phyloP scores from a whole-genome alignment of 306 rosid genomes.

The Lupinus albus region DNA sequence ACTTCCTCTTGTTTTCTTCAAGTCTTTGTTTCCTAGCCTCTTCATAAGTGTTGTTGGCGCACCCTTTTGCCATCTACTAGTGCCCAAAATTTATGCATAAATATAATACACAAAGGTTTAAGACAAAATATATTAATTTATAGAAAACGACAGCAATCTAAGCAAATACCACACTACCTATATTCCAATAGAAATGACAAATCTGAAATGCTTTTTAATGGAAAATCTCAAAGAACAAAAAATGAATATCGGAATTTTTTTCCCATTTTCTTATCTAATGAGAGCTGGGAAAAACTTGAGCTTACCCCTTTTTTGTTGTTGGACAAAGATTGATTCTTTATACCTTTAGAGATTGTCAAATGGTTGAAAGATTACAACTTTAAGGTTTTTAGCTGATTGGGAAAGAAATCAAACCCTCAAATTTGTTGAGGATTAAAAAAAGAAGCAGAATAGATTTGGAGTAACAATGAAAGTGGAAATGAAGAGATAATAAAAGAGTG shows the following conservation, averaged over 20 bases:
- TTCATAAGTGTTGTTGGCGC: slow-evolving; percentile 53
- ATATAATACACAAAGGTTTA: neutral
- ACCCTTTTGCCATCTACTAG: slow-evolving; percentile 49
- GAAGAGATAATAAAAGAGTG: neutral
- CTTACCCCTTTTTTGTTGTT: neutral
- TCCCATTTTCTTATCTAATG: neutral
- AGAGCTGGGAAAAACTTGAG: neutral
- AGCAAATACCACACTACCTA: slow-evolving; percentile 6
- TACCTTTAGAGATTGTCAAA: neutral
- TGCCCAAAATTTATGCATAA: neutral
- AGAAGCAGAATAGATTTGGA: neutral
- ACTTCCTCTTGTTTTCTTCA: slow-evolving; percentile 67
- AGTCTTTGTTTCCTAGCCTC: slow-evolving; percentile 70
- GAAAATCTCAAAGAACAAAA: slow-evolving; percentile 10
- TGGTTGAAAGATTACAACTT: neutral
- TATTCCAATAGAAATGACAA: neutral
- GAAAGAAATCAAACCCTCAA: neutral
- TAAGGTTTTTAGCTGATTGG: neutral
- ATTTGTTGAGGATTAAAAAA: neutral
- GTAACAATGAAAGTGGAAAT: neutral
- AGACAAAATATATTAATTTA: neutral
- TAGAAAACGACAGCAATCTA: slow-evolving; percentile 9
- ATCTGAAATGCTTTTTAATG: slow-evolving; percentile 2
- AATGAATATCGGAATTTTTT: slow-evolving; percentile 15
- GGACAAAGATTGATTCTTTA: neutral